phyloP scores from a whole-genome alignment of 108 stramenopile genomes.

The Cyclotella choctawhatcheeana region DNA sequence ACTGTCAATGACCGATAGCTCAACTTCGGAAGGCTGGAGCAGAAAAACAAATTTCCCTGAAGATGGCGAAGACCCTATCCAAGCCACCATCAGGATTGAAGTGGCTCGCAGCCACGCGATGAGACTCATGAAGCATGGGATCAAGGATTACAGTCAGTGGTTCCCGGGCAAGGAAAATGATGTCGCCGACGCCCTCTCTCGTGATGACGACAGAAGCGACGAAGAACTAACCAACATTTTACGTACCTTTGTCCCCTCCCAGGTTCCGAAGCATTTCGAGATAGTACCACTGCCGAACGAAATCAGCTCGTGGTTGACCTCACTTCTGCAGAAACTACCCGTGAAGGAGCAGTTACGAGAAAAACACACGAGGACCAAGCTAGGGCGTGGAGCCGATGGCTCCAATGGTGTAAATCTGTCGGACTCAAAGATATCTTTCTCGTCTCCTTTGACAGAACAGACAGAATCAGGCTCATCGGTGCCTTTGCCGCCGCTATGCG shows the following conservation, averaged over 20 bases:
- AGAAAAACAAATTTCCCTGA: no score
- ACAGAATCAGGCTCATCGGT: not conserved
- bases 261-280: slow-evolving; percentile 22
- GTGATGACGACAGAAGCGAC: no score
- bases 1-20: no score
- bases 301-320: slow-evolving; percentile 25
- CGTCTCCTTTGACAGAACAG: not conserved
- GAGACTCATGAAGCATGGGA: no score
- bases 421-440: slow-evolving; percentile 2
- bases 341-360: slow-evolving; percentile 23
- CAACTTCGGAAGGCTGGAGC: no score
- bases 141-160: no score
- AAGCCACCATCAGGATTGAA: no score
- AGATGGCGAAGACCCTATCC: no score
- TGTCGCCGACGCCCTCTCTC: no score
- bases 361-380: slow-evolving; percentile 9
- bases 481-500: slow-evolving; percentile 1
- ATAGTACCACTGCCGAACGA: slow-evolving; percentile 21
- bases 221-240: no score
- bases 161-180: no score
- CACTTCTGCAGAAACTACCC: slow-evolving; percentile 19
- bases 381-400: slow-evolving; percentile 4
- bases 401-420: not conserved
- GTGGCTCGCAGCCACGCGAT: no score
- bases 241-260: slow-evolving; percentile 20